Evolutionary conservation across 1,284 basidiomycete species (phyloP).

Genomic region (Moesziomyces sp.): DNA sequence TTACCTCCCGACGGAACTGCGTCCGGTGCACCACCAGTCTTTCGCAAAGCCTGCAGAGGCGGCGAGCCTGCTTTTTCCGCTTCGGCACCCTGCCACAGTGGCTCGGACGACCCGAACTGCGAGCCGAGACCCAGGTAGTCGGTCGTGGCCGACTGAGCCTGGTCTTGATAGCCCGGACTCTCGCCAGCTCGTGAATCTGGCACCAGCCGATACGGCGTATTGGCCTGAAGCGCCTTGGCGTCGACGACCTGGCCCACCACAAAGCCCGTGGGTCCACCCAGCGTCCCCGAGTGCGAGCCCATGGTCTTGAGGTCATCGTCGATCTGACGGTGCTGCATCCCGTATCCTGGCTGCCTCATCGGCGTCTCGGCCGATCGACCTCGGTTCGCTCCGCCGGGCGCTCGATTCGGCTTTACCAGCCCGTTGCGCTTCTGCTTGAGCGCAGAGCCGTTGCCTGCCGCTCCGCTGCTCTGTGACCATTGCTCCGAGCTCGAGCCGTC

Average conservation of each 20-base stretch:
- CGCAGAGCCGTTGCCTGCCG: constrained; percentile 14
- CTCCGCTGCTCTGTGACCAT: constrained; percentile 18
- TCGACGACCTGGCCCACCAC: constrained; percentile 60
- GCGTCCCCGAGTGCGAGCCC: constrained; percentile 18
- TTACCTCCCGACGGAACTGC: not conserved
- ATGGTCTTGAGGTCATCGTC: constrained; percentile 76
- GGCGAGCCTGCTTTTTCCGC: constrained; percentile 3
- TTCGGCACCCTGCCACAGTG: constrained; percentile 21
- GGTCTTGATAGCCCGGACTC: constrained; percentile 6
- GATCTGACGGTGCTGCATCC: constrained; percentile 89
- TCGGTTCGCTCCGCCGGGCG: constrained; percentile 41
- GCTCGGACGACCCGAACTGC: constrained; percentile 17
- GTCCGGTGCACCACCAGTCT: constrained; percentile 3
- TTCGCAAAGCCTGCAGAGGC: not conserved
- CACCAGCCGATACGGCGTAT: constrained; percentile 35
- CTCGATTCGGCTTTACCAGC: constrained; percentile 59
- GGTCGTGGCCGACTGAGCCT: constrained; percentile 20
- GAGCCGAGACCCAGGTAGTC: constrained; percentile 34
- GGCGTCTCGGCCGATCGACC: constrained; percentile 82
- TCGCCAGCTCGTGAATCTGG: constrained; percentile 21
- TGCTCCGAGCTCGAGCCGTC: constrained; percentile 20
- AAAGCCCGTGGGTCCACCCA: constrained; percentile 30
- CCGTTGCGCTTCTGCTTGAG: constrained; percentile 37
- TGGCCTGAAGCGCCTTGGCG: constrained; percentile 46
- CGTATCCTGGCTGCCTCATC: constrained; percentile 87